A percentile compares a stretch with the other conserved stretches of the same genome.
phyloP scores from a whole-genome alignment of 768 basidiomycete species.

The Hericium erinaceus region DNA sequence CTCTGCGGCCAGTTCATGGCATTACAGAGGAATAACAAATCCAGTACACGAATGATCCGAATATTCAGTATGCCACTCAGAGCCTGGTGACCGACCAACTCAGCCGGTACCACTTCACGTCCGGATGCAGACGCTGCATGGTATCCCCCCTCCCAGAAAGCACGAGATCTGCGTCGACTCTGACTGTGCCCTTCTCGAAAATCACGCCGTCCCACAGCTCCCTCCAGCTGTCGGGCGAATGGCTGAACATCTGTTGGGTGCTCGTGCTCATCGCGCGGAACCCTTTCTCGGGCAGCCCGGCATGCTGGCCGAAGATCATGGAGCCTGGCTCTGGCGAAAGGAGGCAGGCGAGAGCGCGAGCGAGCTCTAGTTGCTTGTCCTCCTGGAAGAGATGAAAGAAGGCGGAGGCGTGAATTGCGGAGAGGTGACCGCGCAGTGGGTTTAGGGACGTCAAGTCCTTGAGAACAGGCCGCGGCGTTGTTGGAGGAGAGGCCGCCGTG shows the following conservation, averaged over 20 bases:
- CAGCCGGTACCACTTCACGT: too few species aligned
- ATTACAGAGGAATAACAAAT: too few species aligned
- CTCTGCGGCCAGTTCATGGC: too few species aligned
- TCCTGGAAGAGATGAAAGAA: conserved; percentile 43
- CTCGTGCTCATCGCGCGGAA: not conserved
- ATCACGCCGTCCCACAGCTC: conserved; percentile 26
- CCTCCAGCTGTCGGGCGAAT: conserved; percentile 27
- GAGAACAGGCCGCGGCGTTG: conserved; percentile 18
- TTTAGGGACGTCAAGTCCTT: conserved; percentile 30
- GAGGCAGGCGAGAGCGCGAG: conserved; percentile 30
- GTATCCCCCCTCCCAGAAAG: too few species aligned
- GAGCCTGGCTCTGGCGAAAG: conserved; percentile 36
- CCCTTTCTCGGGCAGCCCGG: conserved; percentile 25
- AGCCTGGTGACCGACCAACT: too few species aligned
- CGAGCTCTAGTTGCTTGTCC: conserved; percentile 31
- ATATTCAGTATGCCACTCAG: too few species aligned
- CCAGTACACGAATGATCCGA: too few species aligned
- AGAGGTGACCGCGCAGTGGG: conserved; percentile 34
- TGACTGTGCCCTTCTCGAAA: conserved; percentile 1
- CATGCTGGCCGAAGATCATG: conserved; percentile 36
- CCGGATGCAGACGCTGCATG: too few species aligned
- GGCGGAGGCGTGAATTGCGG: conserved; percentile 40
- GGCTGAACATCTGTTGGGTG: conserved; percentile 18
- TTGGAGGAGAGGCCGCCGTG: conserved; percentile 16
- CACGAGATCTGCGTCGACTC: conserved; percentile 1